A percentile compares a stretch with the other conserved stretches of the same genome.
Evolutionary conservation across 495 filamentous ascomycete genomes (phyloP).

Genomic region (Penicillium psychrofluorescens): DNA sequence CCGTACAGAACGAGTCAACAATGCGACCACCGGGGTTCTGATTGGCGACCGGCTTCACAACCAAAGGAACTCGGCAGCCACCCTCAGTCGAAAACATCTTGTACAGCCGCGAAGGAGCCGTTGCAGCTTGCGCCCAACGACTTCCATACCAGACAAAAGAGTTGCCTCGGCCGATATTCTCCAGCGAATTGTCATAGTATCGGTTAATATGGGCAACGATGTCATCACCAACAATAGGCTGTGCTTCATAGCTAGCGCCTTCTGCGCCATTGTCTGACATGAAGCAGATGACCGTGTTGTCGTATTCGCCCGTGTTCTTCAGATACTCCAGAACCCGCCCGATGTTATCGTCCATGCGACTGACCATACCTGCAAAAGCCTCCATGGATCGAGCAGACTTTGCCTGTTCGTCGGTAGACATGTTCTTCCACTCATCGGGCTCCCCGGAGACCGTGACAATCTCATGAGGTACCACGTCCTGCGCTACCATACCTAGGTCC

Average conservation of each 20-base stretch:
- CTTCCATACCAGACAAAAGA: slow-evolving; percentile 62
- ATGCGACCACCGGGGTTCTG: slow-evolving; percentile 30
- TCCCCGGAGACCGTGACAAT: slow-evolving; percentile 40
- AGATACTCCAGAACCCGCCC: slow-evolving; percentile 51
- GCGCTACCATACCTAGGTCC: slow-evolving; percentile 41
- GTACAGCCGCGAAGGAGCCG: slow-evolving; percentile 53
- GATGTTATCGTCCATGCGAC: slow-evolving; percentile 54
- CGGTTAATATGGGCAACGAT: slow-evolving; percentile 48
- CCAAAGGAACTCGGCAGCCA: slow-evolving; percentile 51
- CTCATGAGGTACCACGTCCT: slow-evolving; percentile 41
- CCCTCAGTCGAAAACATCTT: slow-evolving; percentile 59
- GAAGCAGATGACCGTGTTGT: slow-evolving; percentile 59
- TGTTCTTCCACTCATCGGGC: slow-evolving; percentile 45
- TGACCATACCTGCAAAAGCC: slow-evolving; percentile 57
- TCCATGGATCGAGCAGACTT: slow-evolving; percentile 53
- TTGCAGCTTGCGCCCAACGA: slow-evolving; percentile 57
- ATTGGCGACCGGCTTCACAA: slow-evolving; percentile 31
- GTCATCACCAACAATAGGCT: slow-evolving; percentile 45
- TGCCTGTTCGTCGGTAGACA: slow-evolving; percentile 40
- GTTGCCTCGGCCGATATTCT: slow-evolving; percentile 54
- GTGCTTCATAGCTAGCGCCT: slow-evolving; percentile 52
- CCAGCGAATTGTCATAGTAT: slow-evolving; percentile 55
- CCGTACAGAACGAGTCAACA: slow-evolving; percentile 46
- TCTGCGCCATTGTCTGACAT: slow-evolving; percentile 63
- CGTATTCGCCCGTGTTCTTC: slow-evolving; percentile 48